Conservation (phyloP, 2,329 filamentous ascomycete genomes). For the Xylaria sp. region DNA sequence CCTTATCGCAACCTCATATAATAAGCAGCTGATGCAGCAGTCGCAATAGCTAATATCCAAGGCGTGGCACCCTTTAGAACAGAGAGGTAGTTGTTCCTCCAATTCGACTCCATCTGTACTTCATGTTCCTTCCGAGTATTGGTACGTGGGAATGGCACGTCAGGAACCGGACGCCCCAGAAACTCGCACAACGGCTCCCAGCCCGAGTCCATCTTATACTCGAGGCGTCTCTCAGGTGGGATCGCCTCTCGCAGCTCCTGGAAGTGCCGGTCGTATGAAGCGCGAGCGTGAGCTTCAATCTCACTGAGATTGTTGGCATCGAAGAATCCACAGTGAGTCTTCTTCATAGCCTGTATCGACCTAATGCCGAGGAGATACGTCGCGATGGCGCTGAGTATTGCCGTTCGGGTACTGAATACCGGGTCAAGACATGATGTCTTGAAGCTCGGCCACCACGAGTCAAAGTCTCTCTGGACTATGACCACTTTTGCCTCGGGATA, state of each 20-base stretch:
- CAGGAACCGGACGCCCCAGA: constrained; percentile 32
- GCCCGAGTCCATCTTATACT: constrained; percentile 36
- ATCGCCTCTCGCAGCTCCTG: constrained; percentile 22
- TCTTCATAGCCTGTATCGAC: constrained; percentile 30
- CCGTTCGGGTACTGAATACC: not conserved
- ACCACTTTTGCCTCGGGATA: constrained; percentile 39
- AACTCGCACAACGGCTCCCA: constrained; percentile 39
- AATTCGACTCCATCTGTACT: not conserved
- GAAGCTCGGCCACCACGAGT: constrained; percentile 37
- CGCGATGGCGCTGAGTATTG: not conserved
- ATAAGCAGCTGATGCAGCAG: not conserved
- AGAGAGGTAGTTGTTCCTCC: not conserved
- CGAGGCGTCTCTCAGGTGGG: constrained; percentile 29
- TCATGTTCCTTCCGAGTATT: constrained; percentile 20
- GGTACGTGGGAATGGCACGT: constrained; percentile 28
- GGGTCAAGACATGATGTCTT: constrained; percentile 19
- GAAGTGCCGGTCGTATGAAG: constrained; percentile 33
- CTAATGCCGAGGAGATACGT: constrained; percentile 26
- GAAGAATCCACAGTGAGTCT: constrained; percentile 35
- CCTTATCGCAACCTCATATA: not conserved
- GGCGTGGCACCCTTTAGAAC: not conserved
- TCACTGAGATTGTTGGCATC: constrained; percentile 13
- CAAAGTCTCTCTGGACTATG: constrained; percentile 35
- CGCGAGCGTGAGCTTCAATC: constrained; percentile 27
- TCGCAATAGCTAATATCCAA: not conserved